Evolutionary conservation across 208 protist genomes (phyloP).

Genomic region (Herpetomonas samuelpessoai): DNA sequence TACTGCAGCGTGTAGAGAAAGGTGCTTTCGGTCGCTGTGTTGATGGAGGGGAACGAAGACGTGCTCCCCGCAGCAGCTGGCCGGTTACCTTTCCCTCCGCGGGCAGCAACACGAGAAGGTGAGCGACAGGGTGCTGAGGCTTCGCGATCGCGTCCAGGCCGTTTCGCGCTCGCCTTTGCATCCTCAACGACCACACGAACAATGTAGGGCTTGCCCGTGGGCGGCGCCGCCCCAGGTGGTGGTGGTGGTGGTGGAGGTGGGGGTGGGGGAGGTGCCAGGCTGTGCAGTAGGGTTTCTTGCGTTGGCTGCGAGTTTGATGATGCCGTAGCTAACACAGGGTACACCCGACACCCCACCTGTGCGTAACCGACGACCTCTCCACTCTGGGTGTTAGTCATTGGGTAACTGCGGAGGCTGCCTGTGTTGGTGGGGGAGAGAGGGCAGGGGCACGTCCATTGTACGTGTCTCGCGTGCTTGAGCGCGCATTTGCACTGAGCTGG

Average conservation of each 20-base stretch:
- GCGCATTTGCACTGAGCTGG: conserved; percentile 59
- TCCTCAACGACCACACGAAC: conserved; percentile 76
- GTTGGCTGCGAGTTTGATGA: neutral
- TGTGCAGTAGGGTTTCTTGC: neutral
- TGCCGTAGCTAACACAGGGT: conserved; percentile 12
- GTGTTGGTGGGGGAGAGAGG: conserved; percentile 13
- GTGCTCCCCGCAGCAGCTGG: too few species aligned
- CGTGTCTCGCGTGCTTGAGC: conserved; percentile 20
- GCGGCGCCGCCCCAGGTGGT: neutral
- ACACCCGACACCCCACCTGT: conserved; percentile 74
- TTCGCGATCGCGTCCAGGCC: neutral
- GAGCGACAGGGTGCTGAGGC: neutral
- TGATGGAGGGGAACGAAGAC: neutral
- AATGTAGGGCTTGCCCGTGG: conserved; percentile 69
- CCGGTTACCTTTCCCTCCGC: neutral
- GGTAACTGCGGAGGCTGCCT: conserved; percentile 35
- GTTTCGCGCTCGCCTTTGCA: conserved; percentile 9
- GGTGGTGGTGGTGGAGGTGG: neutral
- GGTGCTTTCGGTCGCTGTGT: conserved; percentile 37
- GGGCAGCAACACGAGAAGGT: neutral
- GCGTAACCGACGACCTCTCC: conserved; percentile 68
- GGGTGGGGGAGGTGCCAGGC: neutral
- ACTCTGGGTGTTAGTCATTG: conserved; percentile 26
- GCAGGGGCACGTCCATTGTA: conserved; percentile 36
- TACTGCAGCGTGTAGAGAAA: conserved; percentile 76